phyloP scores from a whole-genome alignment of 305 asterid genomes.

The Plantago coronopus region DNA sequence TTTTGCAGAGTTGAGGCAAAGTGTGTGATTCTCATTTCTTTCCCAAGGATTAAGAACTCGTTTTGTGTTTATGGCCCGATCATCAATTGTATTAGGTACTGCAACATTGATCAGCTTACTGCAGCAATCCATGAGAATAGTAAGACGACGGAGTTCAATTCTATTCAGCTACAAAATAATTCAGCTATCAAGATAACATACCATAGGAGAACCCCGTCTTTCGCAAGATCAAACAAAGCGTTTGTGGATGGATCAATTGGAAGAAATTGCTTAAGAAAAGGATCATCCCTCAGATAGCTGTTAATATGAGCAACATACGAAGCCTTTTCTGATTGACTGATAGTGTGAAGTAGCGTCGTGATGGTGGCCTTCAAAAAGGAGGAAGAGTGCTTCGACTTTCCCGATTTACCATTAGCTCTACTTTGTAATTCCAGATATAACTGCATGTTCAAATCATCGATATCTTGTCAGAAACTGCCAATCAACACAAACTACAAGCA shows the following conservation, averaged over 20 bases:
- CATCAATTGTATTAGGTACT: slow-evolving; percentile 87
- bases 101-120: slow-evolving; percentile 99
- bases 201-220: slow-evolving; percentile 96
- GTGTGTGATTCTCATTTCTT: slow-evolving; percentile 93
- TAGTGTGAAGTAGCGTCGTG: slow-evolving; percentile 87
- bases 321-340: slow-evolving; percentile 76
- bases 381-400: slow-evolving; percentile 55
- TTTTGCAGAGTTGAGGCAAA: slow-evolving; percentile 96
- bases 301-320: slow-evolving; percentile 94
- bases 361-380: slow-evolving; percentile 87
- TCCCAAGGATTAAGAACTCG: slow-evolving; percentile 96
- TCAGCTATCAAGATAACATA: slow-evolving; percentile 32
- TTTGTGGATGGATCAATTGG: slow-evolving; percentile 73
- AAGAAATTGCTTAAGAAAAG: slow-evolving; percentile 85
- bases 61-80: slow-evolving; percentile 89
- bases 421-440: slow-evolving; percentile 68
- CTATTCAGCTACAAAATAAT: slow-evolving; percentile 16
- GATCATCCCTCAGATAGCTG: slow-evolving; percentile 95
- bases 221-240: slow-evolving; percentile 80
- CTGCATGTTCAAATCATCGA: slow-evolving; percentile 43
- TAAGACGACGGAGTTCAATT: slow-evolving; percentile 15
- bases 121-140: slow-evolving; percentile 25
- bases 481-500: not conserved
- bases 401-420: slow-evolving; percentile 56
- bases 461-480: slow-evolving; percentile 6